A percentile compares a stretch with the other conserved stretches of the same genome.
phyloP scores from a whole-genome alignment of 2,329 filamentous ascomycete genomes.

The Scedosporium aurantiacum region DNA sequence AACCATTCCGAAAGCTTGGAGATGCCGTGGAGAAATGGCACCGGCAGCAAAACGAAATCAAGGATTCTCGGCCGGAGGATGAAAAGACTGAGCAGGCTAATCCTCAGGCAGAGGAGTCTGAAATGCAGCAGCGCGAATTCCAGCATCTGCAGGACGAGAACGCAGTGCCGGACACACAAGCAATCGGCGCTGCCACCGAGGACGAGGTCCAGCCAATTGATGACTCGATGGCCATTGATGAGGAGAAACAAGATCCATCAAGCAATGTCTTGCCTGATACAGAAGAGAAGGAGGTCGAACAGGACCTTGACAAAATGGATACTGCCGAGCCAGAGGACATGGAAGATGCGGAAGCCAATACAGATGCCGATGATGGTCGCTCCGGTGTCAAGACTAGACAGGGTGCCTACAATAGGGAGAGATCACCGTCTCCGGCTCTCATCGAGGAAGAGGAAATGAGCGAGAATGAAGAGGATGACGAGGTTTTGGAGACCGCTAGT shows the following conservation, averaged over 20 bases:
- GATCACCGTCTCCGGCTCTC: conserved; percentile 18
- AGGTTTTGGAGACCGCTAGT: conserved; percentile 42
- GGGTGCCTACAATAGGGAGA: conserved; percentile 45
- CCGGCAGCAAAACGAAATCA: conserved; percentile 74
- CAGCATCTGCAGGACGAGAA: conserved; percentile 86
- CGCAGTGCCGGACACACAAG: conserved; percentile 74
- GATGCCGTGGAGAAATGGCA: conserved; percentile 92
- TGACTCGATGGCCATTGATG: conserved; percentile 77
- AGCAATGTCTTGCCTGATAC: conserved; percentile 43
- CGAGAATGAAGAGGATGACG: conserved; percentile 38
- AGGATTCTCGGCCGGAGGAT: conserved; percentile 34
- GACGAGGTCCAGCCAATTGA: conserved; percentile 81
- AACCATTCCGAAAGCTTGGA: conserved; percentile 84
- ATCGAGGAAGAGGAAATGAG: conserved; percentile 29
- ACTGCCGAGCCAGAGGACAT: conserved; percentile 27
- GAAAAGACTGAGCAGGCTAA: conserved; percentile 33
- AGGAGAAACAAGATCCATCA: conserved; percentile 44
- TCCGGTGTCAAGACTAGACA: conserved; percentile 49
- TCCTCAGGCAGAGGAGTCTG: conserved; percentile 38
- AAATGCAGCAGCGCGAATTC: conserved; percentile 73
- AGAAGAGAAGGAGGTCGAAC: conserved; percentile 34
- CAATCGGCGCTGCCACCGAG: conserved; percentile 75
- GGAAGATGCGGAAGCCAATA: conserved; percentile 23
- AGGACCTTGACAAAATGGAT: conserved; percentile 25
- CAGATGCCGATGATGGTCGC: conserved; percentile 43